phyloP scores from a whole-genome alignment of 2,329 filamentous ascomycete genomes.

The Botrytis fragariae region DNA sequence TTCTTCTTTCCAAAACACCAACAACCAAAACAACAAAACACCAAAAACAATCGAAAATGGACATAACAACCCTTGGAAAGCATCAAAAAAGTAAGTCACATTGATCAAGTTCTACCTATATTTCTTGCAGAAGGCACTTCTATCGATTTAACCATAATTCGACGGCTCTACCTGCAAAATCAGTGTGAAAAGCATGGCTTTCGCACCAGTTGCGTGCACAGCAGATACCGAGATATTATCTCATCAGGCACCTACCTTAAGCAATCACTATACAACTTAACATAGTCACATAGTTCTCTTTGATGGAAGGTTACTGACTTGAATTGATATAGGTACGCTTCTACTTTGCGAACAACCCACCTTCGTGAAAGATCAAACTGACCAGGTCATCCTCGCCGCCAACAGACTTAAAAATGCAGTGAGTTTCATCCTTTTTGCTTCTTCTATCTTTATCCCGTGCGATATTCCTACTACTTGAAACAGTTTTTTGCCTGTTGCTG shows the following conservation, averaged over 20 bases:
- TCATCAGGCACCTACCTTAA: not conserved
- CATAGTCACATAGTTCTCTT: too few species aligned
- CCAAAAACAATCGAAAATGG: not conserved
- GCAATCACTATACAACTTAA: not conserved
- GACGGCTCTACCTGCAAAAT: not conserved
- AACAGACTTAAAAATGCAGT: not conserved
- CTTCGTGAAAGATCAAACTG: not conserved
- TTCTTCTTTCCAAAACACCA: not conserved
- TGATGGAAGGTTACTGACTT: not conserved
- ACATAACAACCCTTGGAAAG: not conserved
- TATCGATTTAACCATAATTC: not conserved
- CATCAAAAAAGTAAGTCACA: not conserved
- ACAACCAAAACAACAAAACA: not conserved
- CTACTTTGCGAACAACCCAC: not conserved
- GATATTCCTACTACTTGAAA: not conserved
- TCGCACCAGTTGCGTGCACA: not conserved
- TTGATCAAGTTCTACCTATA: not conserved
- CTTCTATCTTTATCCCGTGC: not conserved
- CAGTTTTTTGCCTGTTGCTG: not conserved
- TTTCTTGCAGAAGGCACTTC: too few species aligned
- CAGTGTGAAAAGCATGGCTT: too few species aligned
- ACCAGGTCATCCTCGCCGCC: not conserved
- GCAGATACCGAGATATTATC: not conserved
- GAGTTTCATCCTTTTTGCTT: not conserved
- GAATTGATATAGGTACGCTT: not conserved